Base-by-base conservation (phyloP, 805 yeast genomes). In the Yamadazyma paraphyllophila region DNA sequence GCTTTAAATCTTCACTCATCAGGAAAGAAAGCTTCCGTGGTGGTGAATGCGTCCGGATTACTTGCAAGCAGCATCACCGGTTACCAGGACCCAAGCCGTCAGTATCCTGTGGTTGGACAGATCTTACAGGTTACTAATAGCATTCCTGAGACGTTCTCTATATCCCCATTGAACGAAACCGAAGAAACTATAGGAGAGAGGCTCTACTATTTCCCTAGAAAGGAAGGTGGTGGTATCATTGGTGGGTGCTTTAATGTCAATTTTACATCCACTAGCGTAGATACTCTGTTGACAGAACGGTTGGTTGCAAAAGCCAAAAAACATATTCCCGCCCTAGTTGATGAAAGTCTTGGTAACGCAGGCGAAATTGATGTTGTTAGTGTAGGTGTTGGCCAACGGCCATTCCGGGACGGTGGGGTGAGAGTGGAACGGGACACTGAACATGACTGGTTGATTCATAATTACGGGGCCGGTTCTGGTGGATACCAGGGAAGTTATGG, bases 401-500 rank as follows among this genome's bases (percentile, higher is more conserved):
- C 75, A 4, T 63, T 56, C 43, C 50, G 74, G 48, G 67, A 63
- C 16, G 63, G 60, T 7, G 72, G 72, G 2, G 60, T 59, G 2
- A 51, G 75, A 15, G 59, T 68, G 11, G 74, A 69, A 47, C 36
- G 30, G 2, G 74, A 70, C 49, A 34, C 53, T 1, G 36, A 48
- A 7, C 42, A 50, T 13, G 39, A 36, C 1, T 68, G 74, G 73
- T 57, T 83, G 16, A 72, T 83, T 17, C 89, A 83, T 60, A 78
- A 77, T 55, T 83, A 83, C 59, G 88, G 89, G 2, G 85, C 88
- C 26, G 88, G 81, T 7, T 89, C 89, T 26, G 80, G 87, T 17
- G 94, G 94, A 0, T 85, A 79, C 62, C 95, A 88, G 66, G 74
- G 84, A 3, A 83, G 88, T 2, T 78, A 75, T 48, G 91, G 89